Conservation (phyloP, 2,329 filamentous ascomycete genomes). For the Sphaerulina vaccinii region DNA sequence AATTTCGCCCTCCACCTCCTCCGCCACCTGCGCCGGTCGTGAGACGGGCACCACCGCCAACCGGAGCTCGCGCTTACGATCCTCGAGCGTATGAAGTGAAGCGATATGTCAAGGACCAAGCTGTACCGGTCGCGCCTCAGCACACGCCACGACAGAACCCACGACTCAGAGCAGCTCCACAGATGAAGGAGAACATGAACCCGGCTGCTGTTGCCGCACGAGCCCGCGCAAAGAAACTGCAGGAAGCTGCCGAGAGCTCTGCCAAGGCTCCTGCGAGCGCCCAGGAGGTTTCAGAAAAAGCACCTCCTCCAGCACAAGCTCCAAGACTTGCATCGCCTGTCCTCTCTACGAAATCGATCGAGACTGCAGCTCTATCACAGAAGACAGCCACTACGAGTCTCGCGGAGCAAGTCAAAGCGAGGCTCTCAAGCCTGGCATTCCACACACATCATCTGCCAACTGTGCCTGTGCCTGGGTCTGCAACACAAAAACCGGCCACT, state of each 20-base stretch:
- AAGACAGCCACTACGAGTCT: neutral
- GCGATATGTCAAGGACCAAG: conserved; percentile 3
- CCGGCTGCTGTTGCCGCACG: neutral
- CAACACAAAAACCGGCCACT: no score
- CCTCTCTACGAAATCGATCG: neutral
- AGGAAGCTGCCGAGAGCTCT: neutral
- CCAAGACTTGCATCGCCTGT: neutral
- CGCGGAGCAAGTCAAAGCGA: no score
- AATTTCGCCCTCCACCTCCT: neutral
- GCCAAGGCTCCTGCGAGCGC: neutral
- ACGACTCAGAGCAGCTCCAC: neutral
- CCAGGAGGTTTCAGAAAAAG: neutral
- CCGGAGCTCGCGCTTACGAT: conserved; percentile 5
- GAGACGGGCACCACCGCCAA: neutral
- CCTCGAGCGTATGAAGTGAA: conserved; percentile 3
- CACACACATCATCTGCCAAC: no score
- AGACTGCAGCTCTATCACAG: neutral
- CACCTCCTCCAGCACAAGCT: neutral
- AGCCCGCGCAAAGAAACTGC: neutral
- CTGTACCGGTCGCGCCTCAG: neutral
- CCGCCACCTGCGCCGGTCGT: no score
- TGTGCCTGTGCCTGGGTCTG: no score
- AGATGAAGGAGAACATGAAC: neutral
- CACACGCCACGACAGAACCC: neutral
- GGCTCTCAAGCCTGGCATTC: no score